Base-by-base conservation (phyloP, 768 basidiomycete genomes). In the Suillus hirtellus region DNA sequence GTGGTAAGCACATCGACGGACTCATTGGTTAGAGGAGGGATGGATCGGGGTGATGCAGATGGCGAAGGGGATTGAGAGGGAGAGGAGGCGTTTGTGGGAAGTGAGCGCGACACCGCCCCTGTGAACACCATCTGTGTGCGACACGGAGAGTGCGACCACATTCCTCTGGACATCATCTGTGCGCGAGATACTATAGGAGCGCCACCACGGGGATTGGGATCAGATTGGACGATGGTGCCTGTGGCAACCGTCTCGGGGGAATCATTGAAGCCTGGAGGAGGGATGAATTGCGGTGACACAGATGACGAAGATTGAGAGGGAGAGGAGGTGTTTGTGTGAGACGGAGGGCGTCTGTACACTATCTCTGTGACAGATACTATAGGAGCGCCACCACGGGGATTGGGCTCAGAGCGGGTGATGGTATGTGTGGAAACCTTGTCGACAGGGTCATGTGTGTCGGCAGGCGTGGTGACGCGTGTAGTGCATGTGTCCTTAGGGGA, bases 161-260 rank as follows among this genome's bases (percentile, higher is more conserved):
- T 3, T 5, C 56, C 5, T 27, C 10, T 15, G 19, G 42, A 6
- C 5, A 31, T 5, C 52, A 53, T 34, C 19, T 11, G 31, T 31
- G 31, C 0, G 31, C 31, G 31, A 31, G 31, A 31, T 31, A 31
- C 31, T 27, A 31, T 27, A 50, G 4, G 24, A 27, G 24, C 3
- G 9, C 4, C 14, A 27, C 24, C 15, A 50, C 4, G 4, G 15
- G 24, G 24, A 27, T 27, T 50, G 1, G 73, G 63, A 10, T 64
- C 34, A 3, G 77, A 77, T 14, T 72, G 75, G 63, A 80, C 72
- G 69, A 76, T 73, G 53, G 75, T 79, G 60, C 77, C 77, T 37
- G 75, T 76, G 37, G 76, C 69, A 55, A 68, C 64, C 62, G 70
- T 70, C 61, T 75, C 71, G 5, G 76, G 75, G 17, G 69, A 68